A percentile compares a stretch with the other conserved stretches of the same genome.
Evolutionary conservation across 192 early-diverging fungal genomes (phyloP).

Genomic region (Coemansia sp.): DNA sequence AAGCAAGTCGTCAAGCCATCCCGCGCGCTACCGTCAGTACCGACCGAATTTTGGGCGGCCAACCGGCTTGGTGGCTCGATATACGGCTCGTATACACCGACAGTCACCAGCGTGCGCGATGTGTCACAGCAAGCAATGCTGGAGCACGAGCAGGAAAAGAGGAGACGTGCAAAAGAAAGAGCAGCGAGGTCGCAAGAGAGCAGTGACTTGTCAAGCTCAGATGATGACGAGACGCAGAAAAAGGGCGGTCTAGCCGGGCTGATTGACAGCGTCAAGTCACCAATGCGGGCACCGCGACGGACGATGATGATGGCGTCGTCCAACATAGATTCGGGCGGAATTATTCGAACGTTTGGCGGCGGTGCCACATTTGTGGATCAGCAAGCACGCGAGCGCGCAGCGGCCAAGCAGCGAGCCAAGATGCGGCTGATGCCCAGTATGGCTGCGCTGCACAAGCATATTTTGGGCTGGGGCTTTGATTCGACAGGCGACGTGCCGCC

Average conservation of each 20-base stretch:
- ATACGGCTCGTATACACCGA: constrained; percentile 5
- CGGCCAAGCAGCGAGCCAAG: constrained; percentile 46
- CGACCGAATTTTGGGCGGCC: constrained; percentile 12
- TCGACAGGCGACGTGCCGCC: constrained; percentile 60
- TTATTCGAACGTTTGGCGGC: background rate
- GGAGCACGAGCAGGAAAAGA: constrained; percentile 8
- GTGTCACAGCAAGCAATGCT: constrained; percentile 8
- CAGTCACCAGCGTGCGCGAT: background rate
- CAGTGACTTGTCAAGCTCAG: constrained; percentile 30
- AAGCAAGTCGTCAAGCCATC: constrained; percentile 36
- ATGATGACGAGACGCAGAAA: constrained; percentile 14
- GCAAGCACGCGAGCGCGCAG: constrained; percentile 29
- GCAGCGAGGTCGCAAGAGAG: background rate
- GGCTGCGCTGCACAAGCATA: constrained; percentile 56
- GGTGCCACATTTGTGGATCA: constrained; percentile 7
- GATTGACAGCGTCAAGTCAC: constrained; percentile 16
- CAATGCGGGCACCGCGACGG: constrained; percentile 4
- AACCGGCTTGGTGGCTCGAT: background rate
- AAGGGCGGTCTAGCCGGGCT: constrained; percentile 26
- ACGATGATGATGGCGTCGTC: constrained; percentile 27
- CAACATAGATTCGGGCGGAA: background rate
- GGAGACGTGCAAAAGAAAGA: background rate
- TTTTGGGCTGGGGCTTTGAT: constrained; percentile 65
- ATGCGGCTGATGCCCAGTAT: constrained; percentile 58
- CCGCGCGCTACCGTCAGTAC: constrained; percentile 34